A percentile compares a stretch with the other conserved stretches of the same genome.
These are phyloP conservation scores for Byssothecium circinans DNA, from an alignment of 2,329 filamentous ascomycete genomes.

Conservation along the genomic window DNA sequence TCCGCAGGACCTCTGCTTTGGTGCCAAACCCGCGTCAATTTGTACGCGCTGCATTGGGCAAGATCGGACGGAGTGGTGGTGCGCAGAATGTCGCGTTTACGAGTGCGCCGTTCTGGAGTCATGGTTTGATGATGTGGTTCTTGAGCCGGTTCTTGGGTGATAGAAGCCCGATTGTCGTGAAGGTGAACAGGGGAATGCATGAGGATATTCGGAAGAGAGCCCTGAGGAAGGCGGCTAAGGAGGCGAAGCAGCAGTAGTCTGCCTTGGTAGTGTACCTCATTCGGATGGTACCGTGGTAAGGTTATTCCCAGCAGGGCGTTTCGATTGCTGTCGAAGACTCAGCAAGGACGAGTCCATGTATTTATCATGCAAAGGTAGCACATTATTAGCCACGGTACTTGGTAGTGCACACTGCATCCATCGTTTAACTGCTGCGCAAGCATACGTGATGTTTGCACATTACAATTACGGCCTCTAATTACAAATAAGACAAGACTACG, in stretches of 20 bases:
- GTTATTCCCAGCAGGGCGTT: background rate
- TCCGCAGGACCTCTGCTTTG: constrained; percentile 73
- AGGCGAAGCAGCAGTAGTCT: constrained; percentile 65
- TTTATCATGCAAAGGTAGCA: too few species aligned
- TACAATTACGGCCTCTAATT: too few species aligned
- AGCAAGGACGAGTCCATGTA: too few species aligned
- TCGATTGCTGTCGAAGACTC: background rate
- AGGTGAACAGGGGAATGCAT: constrained; percentile 72
- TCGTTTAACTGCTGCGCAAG: too few species aligned
- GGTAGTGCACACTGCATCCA: too few species aligned
- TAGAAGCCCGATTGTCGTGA: constrained; percentile 59
- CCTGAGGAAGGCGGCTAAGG: constrained; percentile 79
- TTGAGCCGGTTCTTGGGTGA: constrained; percentile 64
- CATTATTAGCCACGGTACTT: too few species aligned
- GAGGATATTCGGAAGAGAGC: constrained; percentile 79
- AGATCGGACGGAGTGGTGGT: constrained; percentile 76
- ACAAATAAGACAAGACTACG: too few species aligned
- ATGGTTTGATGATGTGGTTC: constrained; percentile 84
- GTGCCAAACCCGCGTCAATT: constrained; percentile 83
- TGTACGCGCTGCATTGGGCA: constrained; percentile 74
- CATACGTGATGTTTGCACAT: too few species aligned
- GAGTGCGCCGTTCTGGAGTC: constrained; percentile 91
- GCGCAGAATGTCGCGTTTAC: constrained; percentile 80
- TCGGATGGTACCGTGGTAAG: background rate
- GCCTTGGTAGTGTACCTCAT: background rate